Evolutionary conservation across 805 yeast genomes (phyloP).

Genomic region (Phaffomyces antillensis): DNA sequence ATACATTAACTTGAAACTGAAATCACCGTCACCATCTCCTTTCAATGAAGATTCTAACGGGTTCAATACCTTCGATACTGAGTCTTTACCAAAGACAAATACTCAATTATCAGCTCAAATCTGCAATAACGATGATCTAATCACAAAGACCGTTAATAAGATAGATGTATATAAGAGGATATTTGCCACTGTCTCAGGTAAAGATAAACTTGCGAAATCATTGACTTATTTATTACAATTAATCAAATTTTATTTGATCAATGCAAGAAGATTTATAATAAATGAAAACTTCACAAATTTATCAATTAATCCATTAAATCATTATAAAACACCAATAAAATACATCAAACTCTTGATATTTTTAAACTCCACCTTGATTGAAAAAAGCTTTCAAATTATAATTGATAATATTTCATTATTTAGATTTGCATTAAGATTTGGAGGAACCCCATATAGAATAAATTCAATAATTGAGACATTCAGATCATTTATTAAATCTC

Average conservation of each 20-base stretch:
- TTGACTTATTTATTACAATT: conserved; percentile 53
- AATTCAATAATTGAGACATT: conserved; percentile 31
- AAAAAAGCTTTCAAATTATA: conserved; percentile 34
- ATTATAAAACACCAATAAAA: conserved; percentile 19
- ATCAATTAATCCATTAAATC: conserved; percentile 22
- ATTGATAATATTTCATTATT: conserved; percentile 44
- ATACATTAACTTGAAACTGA: conserved; percentile 16
- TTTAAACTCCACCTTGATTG: conserved; percentile 24
- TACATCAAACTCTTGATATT: conserved; percentile 19
- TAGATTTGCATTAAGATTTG: conserved; percentile 65
- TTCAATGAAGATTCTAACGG: background rate
- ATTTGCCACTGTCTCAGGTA: conserved; percentile 53
- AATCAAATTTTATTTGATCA: conserved; percentile 39
- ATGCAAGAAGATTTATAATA: conserved; percentile 27
- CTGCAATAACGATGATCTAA: background rate
- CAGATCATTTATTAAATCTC: conserved; percentile 12
- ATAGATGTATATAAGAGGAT: conserved; percentile 44
- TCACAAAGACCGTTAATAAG: conserved; percentile 4
- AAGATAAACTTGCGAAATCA: conserved; percentile 64
- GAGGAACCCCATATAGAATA: conserved; percentile 58
- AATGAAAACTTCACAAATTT: conserved; percentile 23
- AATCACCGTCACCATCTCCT: conserved; percentile 20
- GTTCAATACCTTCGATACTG: background rate
- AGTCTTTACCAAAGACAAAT: background rate
- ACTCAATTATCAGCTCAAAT: no score